Base-by-base conservation (phyloP, 306 rosid species). In the Sicyos edulis region DNA sequence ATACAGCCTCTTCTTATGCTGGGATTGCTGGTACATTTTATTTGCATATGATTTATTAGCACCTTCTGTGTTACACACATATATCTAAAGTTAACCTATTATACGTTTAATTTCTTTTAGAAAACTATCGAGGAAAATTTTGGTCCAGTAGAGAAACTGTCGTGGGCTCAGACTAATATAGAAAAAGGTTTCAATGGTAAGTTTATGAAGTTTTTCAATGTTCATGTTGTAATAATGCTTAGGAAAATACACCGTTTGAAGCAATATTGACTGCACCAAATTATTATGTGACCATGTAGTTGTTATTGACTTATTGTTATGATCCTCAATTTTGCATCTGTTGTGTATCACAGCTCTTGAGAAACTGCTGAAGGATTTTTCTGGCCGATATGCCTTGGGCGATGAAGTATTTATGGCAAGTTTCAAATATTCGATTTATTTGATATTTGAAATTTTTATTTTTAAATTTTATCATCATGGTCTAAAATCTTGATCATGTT, bases 1-100 rank as follows among this genome's bases (percentile, higher is more conserved):
- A 82, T 85, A 75, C 88, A 85, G 54, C 86, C 86, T 55, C 80
- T 77, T 40, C 45, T 40, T 40, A 75, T 79, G 86, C 8, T 62
- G 71, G 49, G 34, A n/a, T 15, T 73, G 79, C 80, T 77, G 88
- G 84, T 85, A 82, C 44, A 15, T 79, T 79, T 68, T 62, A 17
- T 72, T 49, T 72, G 40, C 44, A 49, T 40, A 4, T 49, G 63
- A 64, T 24, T 69, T 58, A 12, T 10, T 54, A 60, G 81, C 68
- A 58, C 40, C 54, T 52, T 12, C 65, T 26, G 22, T 58, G 51
- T 64, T 76, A n/a, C 63, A 57, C 63, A 57, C 5, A 70, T 15
- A 22, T 54, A 32, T 51, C 54, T 37, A 15, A 54, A 73, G 14
- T 42, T 37, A 73, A 40, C 6, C 45, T 40, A 32, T 32, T 32